Evolutionary conservation across 805 yeast genomes (phyloP), one percentile per base, ranked within the genome.

Genomic region (Lipomyces yamadae): DNA sequence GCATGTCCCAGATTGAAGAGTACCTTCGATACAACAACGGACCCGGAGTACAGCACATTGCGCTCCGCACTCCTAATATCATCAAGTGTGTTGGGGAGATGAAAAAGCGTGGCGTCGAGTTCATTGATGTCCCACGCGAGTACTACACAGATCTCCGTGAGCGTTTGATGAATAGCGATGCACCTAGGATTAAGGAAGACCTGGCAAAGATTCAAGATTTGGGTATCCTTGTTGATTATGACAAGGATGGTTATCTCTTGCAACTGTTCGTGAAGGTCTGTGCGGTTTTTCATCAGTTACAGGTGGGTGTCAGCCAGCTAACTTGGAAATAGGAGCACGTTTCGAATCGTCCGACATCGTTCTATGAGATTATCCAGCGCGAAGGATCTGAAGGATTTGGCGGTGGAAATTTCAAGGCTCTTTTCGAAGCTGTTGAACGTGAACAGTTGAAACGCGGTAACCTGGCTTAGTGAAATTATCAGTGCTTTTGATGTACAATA

Each of bases 21-120:
- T 91, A 88, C 74, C 77, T 88, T 69, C 89, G 87, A 61, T 91
- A 81, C 73, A 83, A 90, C 75, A 84, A 85, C 58, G 96, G 97
- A 0, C 89, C 96, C 0, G 97, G 97, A 2, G 84, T 92, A 45
- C 97, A 91, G 78, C 97, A 91, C 74, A 80, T 91, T 73, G 97
- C 97, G 0, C 76, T 91, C 32, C 77, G 80, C 60, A 90, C 94
- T 0, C 77, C 80, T 34, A 81, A 89, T 75, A 91, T 91, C 52
- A 71, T 90, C 29, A 74, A 75, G 2, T 81, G 92, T 0, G 88
- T 91, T 13, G 68, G 75, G 1, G 77, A 80, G 11, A 77, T 92
- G 82, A 81, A 78, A 53, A 65, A 75, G n/a, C 80, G 91, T 60
- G 96, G 96, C 2, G 84, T 86, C 13, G 87, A 86, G 71, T 91